Evolutionary conservation across 164 flowering plant genomes (phyloP), one percentile per base, ranked within the genome.

Genomic region (Magnolia officinalis): DNA sequence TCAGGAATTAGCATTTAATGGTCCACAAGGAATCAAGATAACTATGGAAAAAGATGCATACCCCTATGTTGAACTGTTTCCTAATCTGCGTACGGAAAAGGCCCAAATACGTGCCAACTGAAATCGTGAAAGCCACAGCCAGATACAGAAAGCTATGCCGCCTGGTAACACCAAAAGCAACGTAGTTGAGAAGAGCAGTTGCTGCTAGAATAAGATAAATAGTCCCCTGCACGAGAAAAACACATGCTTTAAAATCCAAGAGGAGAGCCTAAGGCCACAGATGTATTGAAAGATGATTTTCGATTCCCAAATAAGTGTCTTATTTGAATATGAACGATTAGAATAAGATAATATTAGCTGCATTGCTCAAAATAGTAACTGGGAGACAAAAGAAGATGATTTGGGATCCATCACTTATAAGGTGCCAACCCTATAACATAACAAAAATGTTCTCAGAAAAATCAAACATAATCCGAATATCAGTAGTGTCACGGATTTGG

Each of bases 21-120:
- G 45, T 37, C 45, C 45, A 37, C 45, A 4, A 64, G 9, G 31
- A 26, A 50, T 6, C 4, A 64, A 70, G 52, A 63, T 8, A 65
- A 11, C 16, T 13, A 11, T 24, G 37, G 29, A 65, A 24, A 67
- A 7, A 49, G 72, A 72, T 69, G 51, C 89, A 75, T 77, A 93
- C 98, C 90, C 84, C 82, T 67, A 95, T 93, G 68, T 95, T 93
- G 72, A 95, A 95, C 76, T 90, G 95, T 83, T 85, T 93, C 75
- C 85, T 85, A 16, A 92, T 92, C 81, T 80, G 91, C 10, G 86
- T 81, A 0, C 97, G 92, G 77, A 85, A 88, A 78, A 84, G 90
- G 16, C 97, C 94, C 81, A 87, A 49, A 80, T 92, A 93, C 23
- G 80, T 73, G 75, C 85, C 96, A 26, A 84, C 55, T 20, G 84